phyloP scores from a whole-genome alignment of 139 green algal species.

The Tetratostichococcus sp. region DNA sequence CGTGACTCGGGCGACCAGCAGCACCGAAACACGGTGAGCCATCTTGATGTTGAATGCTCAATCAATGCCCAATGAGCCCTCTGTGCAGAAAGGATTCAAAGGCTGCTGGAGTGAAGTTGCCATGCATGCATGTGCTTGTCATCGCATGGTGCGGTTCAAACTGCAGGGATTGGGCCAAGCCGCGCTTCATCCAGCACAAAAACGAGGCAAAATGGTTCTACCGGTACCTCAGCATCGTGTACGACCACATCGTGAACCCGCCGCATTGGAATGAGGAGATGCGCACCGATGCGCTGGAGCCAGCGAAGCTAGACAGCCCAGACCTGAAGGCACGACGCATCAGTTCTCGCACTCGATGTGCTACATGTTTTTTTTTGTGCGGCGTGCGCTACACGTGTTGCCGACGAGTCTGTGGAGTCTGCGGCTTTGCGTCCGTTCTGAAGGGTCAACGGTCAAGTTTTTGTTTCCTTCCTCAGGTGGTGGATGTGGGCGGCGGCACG shows the following conservation, averaged over 20 bases:
- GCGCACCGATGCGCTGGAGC: constrained; percentile 77
- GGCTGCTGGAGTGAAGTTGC: background rate
- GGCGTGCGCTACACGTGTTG: too few relatives aligned
- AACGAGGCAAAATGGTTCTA: constrained; percentile 84
- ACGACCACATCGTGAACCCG: constrained; percentile 77
- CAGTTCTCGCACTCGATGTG: background rate
- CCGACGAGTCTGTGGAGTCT: too few relatives aligned
- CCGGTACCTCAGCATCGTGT: constrained; percentile 80
- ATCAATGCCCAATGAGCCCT: too few relatives aligned
- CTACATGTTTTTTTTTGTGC: constrained; percentile 4
- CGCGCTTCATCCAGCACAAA: constrained; percentile 89
- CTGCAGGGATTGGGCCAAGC: constrained; percentile 7
- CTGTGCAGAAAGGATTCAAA: background rate
- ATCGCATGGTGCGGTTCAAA: too few relatives aligned
- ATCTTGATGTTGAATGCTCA: too few relatives aligned
- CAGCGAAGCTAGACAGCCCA: constrained; percentile 67
- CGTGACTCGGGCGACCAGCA: background rate
- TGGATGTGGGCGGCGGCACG: constrained; percentile 91
- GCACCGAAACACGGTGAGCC: background rate
- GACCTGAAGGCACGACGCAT: constrained; percentile 58
- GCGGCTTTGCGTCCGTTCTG: too few relatives aligned
- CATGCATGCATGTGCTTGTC: background rate
- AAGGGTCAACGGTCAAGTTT: too few relatives aligned
- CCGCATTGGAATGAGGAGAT: constrained; percentile 95
- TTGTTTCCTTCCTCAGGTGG: constrained; percentile 44